Percentiles rank a stretch among this genome's conserved stretches.
Conservation (phyloP, 768 basidiomycete genomes). For the Phanerochaete carnosa region DNA sequence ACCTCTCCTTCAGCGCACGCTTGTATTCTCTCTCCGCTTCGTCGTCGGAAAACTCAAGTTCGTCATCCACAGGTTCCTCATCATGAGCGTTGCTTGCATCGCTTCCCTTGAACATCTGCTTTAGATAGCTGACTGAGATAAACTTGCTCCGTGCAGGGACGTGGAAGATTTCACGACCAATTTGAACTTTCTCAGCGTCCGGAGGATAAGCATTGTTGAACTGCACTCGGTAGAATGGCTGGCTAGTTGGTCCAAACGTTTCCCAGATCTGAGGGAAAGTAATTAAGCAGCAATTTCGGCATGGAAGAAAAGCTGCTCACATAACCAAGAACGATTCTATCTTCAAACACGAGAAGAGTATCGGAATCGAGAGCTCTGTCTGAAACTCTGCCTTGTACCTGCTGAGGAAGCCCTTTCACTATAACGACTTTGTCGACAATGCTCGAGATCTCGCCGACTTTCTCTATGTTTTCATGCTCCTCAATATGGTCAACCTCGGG, state of each 20-base stretch:
- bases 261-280: slow-evolving; percentile 69
- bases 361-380: slow-evolving; percentile 81
- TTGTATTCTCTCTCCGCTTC: slow-evolving; percentile 82
- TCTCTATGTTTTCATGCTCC: slow-evolving; percentile 62
- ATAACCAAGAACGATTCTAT: slow-evolving; percentile 86
- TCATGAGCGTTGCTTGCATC: slow-evolving; percentile 95
- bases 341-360: slow-evolving; percentile 86
- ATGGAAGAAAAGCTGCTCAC: slow-evolving; percentile 44
- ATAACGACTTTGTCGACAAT: slow-evolving; percentile 73
- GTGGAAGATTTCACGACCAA: slow-evolving; percentile 74
- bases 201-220: slow-evolving; percentile 68
- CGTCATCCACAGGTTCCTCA: slow-evolving; percentile 88
- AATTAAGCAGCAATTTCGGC: slow-evolving; percentile 9
- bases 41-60: slow-evolving; percentile 94
- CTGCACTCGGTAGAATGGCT: slow-evolving; percentile 87
- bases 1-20: slow-evolving; percentile 59
- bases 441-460: slow-evolving; percentile 75
- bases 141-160: slow-evolving; percentile 78
- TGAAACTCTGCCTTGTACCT: slow-evolving; percentile 41
- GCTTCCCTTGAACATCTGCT: slow-evolving; percentile 67
- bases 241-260: slow-evolving; percentile 91
- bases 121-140: slow-evolving; percentile 75
- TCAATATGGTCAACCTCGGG: slow-evolving; percentile 66
- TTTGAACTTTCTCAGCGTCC: slow-evolving; percentile 48
- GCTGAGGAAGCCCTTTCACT: slow-evolving; percentile 55